Evolutionary conservation across 345 rosid species (phyloP), one percentile per base, ranked within the genome.

Genomic region (Turnera subulata): DNA sequence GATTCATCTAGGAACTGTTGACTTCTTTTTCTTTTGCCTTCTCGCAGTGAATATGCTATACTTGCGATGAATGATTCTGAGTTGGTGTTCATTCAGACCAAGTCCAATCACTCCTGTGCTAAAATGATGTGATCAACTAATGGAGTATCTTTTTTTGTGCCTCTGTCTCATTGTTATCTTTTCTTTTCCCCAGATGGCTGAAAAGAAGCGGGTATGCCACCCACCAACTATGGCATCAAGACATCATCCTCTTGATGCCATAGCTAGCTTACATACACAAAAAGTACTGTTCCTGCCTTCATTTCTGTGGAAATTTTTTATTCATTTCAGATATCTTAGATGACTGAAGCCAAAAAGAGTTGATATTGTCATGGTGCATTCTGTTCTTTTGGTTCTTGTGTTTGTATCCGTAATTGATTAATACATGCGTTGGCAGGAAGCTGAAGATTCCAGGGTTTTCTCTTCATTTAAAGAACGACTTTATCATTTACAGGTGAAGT

Each of bases 381-480:
- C 14, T 32, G n/a, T 46, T 6, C 38, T 13, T 53, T 59, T n/a
- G 22, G 24, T 56, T 12, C 60, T 58, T 65, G 11, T 66, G 24
- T 55, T 56, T 47, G 56, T 62, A 45, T 48, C 20, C 18, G 12
- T 47, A 13, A 62, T 23, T 29, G 24, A 44, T 17, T 35, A 42
- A 21, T 51, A 40, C 23, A 23, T 43, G 6, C 15, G 29, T 33
- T 58, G 40, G 59, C 86, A 93, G 99, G 94, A 84, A 68, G 49
- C 56, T 26, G 78, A 73, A 37, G 80, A 71, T 68, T 63, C 76
- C 62, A 65, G 67, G 58, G 66, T 55, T 43, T 87, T 85, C 61
- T 68, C 74, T 13, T 82, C 99, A 73, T 82, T 89, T 57, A 85
- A 80, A 67, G 96, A 89, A 53, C 83, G 96, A 21, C 82, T 93